These are phyloP conservation scores for Wickerhamomyces rabaulensis DNA, from an alignment of 805 yeast species.

Conservation along the genomic window DNA sequence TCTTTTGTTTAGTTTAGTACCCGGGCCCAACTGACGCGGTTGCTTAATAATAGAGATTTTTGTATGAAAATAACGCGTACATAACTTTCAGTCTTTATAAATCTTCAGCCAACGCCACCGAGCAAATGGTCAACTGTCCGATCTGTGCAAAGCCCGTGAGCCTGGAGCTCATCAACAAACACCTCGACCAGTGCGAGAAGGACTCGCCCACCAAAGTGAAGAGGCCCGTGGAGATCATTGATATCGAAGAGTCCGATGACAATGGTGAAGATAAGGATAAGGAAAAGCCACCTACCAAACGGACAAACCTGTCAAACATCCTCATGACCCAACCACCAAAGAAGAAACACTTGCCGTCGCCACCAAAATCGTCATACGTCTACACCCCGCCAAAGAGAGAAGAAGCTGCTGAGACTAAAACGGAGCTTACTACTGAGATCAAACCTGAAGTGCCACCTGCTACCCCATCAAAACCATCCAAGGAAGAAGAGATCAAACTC, in stretches of 20 bases:
- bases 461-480: conserved; percentile 4
- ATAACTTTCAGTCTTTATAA: too few species aligned
- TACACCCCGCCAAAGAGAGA: background rate
- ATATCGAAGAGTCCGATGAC: conserved; percentile 10
- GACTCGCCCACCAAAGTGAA: conserved; percentile 1
- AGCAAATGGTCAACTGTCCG: conserved; percentile 23
- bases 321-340: background rate
- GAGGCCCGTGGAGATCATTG: conserved; percentile 8
- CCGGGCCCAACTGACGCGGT: too few species aligned
- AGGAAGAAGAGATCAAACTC: conserved; percentile 14
- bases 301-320: background rate
- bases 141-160: conserved; percentile 17
- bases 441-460: background rate
- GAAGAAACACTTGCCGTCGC: background rate
- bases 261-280: background rate
- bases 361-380: background rate
- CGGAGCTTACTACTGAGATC: too few species aligned
- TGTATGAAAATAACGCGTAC: background rate
- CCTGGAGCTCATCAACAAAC: conserved; percentile 17
- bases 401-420: too few species aligned
- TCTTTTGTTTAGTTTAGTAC: too few species aligned
- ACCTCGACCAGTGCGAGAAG: conserved; percentile 20
- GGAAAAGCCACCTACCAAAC: conserved; percentile 3
- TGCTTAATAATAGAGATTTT: too few species aligned
- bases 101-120: background rate